Evolutionary conservation across 1,284 basidiomycete genomes (phyloP).

Genomic region (Cutaneotrichosporon daszewskae): DNA sequence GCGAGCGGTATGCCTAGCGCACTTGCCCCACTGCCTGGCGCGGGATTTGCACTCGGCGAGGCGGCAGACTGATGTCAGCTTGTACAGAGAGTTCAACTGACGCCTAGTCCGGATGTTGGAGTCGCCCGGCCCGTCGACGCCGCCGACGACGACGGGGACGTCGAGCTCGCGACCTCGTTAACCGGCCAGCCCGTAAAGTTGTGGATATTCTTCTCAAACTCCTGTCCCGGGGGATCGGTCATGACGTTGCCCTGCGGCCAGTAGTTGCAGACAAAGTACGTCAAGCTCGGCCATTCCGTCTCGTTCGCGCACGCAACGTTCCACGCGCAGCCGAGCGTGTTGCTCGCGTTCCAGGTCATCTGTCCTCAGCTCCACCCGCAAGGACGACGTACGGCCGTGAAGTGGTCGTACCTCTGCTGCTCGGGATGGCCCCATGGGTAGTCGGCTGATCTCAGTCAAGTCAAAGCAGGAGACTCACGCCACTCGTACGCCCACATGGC

Average conservation of each 20-base stretch:
- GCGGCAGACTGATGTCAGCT: no score
- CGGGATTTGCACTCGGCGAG: no score
- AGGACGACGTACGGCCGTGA: slow-evolving; percentile 8
- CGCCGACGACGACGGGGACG: no score
- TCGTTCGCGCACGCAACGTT: slow-evolving; percentile 12
- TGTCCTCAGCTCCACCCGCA: not conserved
- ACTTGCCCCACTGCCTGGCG: no score
- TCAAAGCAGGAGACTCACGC: slow-evolving; percentile 1
- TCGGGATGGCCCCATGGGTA: slow-evolving; percentile 15
- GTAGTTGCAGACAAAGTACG: slow-evolving; percentile 20
- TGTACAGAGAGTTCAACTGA: no score
- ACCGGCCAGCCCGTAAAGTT: slow-evolving; percentile 13
- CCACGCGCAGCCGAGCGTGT: slow-evolving; percentile 14
- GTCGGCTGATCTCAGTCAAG: slow-evolving; percentile 8
- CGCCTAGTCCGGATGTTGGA: no score
- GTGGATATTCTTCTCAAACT: slow-evolving; percentile 9
- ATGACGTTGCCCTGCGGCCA: slow-evolving; percentile 12
- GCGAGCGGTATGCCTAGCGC: no score
- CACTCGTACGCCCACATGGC: slow-evolving; percentile 17
- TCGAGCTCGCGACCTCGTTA: no score
- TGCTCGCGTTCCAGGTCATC: slow-evolving; percentile 15
- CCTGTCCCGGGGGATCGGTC: slow-evolving; percentile 7
- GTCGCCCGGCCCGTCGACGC: no score
- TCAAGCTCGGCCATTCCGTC: slow-evolving; percentile 8
- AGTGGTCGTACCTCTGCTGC: slow-evolving; percentile 10